Evolutionary conservation across 2,329 filamentous ascomycete genomes (phyloP).

Genomic region (Fusarium foetens): DNA sequence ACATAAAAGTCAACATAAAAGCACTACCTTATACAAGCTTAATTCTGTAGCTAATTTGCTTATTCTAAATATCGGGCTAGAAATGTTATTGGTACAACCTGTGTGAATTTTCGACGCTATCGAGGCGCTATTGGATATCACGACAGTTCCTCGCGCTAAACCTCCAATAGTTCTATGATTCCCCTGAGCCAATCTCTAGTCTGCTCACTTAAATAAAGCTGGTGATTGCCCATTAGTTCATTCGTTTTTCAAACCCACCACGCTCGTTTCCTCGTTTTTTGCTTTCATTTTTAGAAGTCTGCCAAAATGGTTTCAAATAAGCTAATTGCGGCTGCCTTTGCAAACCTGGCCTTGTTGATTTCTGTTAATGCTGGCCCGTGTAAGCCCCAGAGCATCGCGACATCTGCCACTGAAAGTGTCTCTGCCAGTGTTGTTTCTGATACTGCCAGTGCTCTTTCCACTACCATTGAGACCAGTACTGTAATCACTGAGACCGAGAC

Average conservation of each 20-base stretch:
- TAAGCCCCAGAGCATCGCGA: background rate
- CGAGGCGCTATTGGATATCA: too few relatives aligned
- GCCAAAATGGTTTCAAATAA: background rate
- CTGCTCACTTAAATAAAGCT: rapidly evolving
- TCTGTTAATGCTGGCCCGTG: background rate
- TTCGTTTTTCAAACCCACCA: background rate
- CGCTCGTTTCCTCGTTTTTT: background rate
- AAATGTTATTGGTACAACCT: too few relatives aligned
- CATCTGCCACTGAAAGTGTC: background rate
- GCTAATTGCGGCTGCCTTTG: background rate
- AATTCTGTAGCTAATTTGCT: too few relatives aligned
- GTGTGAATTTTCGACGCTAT: too few relatives aligned
- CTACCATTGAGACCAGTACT: background rate
- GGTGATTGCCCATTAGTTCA: background rate
- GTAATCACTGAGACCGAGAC: rapidly evolving
- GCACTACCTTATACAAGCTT: too few relatives aligned
- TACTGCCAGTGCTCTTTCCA: background rate
- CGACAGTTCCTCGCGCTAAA: too few relatives aligned
- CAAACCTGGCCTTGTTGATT: background rate
- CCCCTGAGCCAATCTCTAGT: background rate
- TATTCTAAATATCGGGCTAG: too few relatives aligned
- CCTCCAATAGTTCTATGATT: too few relatives aligned
- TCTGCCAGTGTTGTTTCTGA: background rate
- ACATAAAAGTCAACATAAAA: too few relatives aligned
- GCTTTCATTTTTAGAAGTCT: rapidly evolving